These are phyloP conservation scores for Graphiopsis chlorocephala DNA, from an alignment of 2,329 filamentous ascomycete species.

Conservation along the genomic window DNA sequence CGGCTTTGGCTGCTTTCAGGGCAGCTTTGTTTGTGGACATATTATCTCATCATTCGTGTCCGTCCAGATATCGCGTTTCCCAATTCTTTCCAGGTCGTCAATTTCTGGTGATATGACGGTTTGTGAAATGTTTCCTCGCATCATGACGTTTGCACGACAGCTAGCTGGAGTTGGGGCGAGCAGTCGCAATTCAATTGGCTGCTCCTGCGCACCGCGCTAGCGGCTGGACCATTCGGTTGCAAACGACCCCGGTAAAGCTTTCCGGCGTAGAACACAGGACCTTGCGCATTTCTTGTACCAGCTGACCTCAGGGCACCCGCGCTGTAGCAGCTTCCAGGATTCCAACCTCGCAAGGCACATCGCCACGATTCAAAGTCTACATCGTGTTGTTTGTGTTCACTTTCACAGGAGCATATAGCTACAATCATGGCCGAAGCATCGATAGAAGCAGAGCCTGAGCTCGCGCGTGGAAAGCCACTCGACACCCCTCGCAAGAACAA, in stretches of 20 bases:
- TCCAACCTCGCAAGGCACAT: background rate
- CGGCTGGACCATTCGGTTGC: background rate
- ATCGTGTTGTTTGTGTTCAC: background rate
- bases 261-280: background rate
- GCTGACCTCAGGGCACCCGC: too few species aligned
- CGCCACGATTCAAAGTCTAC: background rate
- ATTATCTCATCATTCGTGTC: conserved; percentile 9
- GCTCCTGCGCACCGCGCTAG: background rate
- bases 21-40: conserved; percentile 62
- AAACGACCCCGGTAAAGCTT: background rate
- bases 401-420: too few species aligned
- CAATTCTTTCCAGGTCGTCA: background rate
- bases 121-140: conserved; percentile 5
- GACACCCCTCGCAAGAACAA: background rate
- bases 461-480: background rate
- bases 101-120: background rate
- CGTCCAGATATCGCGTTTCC: background rate
- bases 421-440: background rate
- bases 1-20: conserved; percentile 76
- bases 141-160: conserved; percentile 5
- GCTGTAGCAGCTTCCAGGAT: background rate
- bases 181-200: background rate
- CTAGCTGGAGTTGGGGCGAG: background rate
- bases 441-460: background rate
- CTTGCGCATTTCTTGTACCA: background rate